Percentiles rank a stretch among this genome's conserved stretches.
Conservation (phyloP, 306 rosid species). For the Vigna hirtella region DNA sequence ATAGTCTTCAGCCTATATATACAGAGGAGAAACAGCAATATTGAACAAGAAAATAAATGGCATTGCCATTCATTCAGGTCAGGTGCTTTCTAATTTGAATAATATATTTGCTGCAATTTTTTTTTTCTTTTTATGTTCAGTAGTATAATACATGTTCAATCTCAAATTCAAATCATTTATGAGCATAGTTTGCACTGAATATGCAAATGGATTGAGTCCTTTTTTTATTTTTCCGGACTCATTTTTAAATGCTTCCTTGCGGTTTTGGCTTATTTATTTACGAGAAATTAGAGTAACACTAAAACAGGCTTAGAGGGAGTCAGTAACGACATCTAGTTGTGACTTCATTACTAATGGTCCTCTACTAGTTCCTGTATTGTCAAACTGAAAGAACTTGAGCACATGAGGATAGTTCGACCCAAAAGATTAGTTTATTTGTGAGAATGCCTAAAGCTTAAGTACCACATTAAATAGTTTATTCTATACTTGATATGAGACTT, state of each 20-base stretch:
- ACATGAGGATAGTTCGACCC: no score
- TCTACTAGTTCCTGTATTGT: conserved; percentile 18
- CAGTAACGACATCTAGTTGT: not conserved
- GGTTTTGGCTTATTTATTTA: not conserved
- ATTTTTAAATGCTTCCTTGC: not conserved
- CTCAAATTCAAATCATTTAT: not conserved
- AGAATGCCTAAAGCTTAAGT: no score
- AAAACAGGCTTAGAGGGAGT: not conserved
- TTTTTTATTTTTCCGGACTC: not conserved
- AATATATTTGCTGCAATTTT: conserved; percentile 26
- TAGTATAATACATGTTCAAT: conserved; percentile 3
- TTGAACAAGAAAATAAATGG: conserved; percentile 17
- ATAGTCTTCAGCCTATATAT: conserved; percentile 45
- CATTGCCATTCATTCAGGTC: conserved; percentile 35
- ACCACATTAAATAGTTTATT: no score
- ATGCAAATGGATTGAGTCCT: conserved; percentile 26
- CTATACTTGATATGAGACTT: no score
- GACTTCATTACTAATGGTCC: not conserved
- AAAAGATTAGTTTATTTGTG: no score
- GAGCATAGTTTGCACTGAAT: not conserved
- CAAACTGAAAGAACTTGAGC: not conserved
- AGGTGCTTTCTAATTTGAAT: conserved; percentile 40
- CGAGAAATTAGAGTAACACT: not conserved
- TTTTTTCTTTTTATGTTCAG: conserved; percentile 8
- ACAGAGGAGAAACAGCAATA: conserved; percentile 37